phyloP scores from a whole-genome alignment of 768 basidiomycete species.

The Termitomyces sp. region DNA sequence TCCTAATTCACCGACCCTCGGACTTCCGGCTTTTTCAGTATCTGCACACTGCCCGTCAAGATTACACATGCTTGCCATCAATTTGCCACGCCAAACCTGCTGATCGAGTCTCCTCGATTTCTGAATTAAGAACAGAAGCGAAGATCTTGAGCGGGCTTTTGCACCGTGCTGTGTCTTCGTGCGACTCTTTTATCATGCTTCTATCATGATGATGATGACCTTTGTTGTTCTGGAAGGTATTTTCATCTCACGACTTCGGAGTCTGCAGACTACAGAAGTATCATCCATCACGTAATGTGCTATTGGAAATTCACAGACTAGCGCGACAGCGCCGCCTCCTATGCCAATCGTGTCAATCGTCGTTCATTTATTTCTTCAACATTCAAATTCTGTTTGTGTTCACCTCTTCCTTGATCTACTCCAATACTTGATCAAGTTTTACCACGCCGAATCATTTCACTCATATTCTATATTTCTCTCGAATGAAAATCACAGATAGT shows the following conservation, averaged over 20 bases:
- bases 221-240: background rate
- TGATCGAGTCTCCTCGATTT: background rate
- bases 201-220: background rate
- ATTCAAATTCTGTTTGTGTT: background rate
- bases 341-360: background rate
- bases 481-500: too few species aligned
- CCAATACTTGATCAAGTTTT: background rate
- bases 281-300: background rate
- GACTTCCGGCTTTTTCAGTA: background rate
- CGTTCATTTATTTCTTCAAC: background rate
- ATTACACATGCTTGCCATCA: background rate
- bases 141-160: background rate
- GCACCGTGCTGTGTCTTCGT: background rate
- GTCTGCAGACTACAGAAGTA: background rate
- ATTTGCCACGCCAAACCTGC: background rate
- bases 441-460: background rate
- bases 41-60: background rate
- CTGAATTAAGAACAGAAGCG: background rate
- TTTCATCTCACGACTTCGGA: background rate
- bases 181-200: background rate
- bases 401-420: background rate
- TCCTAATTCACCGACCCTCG: background rate
- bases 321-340: background rate
- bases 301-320: background rate
- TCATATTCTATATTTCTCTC: too few species aligned